These are phyloP conservation scores for Daldinia loculata DNA, from an alignment of 495 filamentous ascomycete genomes.

Conservation along the genomic window DNA sequence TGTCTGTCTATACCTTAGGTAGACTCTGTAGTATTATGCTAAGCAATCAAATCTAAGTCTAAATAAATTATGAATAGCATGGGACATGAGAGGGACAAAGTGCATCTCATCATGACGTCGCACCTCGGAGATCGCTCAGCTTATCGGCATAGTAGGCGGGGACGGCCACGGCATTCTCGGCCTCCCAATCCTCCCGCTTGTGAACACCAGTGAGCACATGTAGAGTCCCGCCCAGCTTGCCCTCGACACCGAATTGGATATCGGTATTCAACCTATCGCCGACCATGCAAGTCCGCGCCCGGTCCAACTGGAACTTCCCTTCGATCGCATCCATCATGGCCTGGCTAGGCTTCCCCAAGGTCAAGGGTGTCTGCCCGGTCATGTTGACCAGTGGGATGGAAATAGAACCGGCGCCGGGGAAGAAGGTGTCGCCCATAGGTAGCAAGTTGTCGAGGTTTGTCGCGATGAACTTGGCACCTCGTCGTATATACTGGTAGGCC, in stretches of 20 bases:
- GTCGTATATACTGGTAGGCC: constrained; percentile 83
- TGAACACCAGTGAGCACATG: constrained; percentile 91
- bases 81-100: neutral
- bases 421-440: constrained; percentile 79
- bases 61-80: neutral
- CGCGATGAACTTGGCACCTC: constrained; percentile 88
- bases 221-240: constrained; percentile 87
- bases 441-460: constrained; percentile 93
- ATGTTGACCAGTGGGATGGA: constrained; percentile 82
- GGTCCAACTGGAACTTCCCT: constrained; percentile 90
- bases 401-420: constrained; percentile 89
- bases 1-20: constrained; percentile 19
- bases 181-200: constrained; percentile 81
- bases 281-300: constrained; percentile 90
- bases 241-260: constrained; percentile 93
- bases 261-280: constrained; percentile 95
- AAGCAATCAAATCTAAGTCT: constrained; percentile 10
- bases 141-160: constrained; percentile 84
- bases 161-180: constrained; percentile 64
- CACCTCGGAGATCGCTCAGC: constrained; percentile 74
- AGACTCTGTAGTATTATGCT: neutral
- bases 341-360: constrained; percentile 93
- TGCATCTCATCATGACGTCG: constrained; percentile 21
- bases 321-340: constrained; percentile 99
- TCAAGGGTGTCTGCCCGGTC: constrained; percentile 71